A percentile compares a stretch with the other conserved stretches of the same genome.
Conservation (phyloP, 768 basidiomycete genomes). For the Suillus subluteus region DNA sequence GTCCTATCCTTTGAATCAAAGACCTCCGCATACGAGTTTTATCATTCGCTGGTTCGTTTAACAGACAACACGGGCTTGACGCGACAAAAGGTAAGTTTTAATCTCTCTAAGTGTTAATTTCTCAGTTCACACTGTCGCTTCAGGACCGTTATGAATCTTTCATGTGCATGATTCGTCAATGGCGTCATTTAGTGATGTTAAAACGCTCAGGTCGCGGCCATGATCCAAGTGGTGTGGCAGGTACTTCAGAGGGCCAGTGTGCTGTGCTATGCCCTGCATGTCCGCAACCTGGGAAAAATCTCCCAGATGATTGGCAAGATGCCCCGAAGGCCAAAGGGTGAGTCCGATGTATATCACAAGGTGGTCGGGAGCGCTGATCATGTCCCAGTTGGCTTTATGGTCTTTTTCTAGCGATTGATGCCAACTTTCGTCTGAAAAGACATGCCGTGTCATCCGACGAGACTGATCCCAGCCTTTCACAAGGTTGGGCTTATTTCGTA, state of each 20-base stretch:
- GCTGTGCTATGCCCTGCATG: slow-evolving; percentile 20
- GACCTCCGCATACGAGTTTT: slow-evolving; percentile 37
- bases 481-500: slow-evolving; percentile 34
- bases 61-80: slow-evolving; percentile 36
- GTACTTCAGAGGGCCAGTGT: slow-evolving; percentile 10
- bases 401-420: slow-evolving; percentile 34
- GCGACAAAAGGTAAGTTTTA: slow-evolving; percentile 14
- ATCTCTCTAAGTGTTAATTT: too few species aligned
- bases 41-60: slow-evolving; percentile 24
- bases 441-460: slow-evolving; percentile 28
- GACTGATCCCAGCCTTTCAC: slow-evolving; percentile 28
- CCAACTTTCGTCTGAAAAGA: slow-evolving; percentile 37
- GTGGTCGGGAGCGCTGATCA: not conserved
- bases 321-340: slow-evolving; percentile 4
- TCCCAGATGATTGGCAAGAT: slow-evolving; percentile 7
- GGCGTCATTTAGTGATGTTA: slow-evolving; percentile 16
- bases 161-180: slow-evolving; percentile 15
- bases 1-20: slow-evolving; percentile 37
- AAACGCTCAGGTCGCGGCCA: slow-evolving; percentile 20
- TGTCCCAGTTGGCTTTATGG: slow-evolving; percentile 31
- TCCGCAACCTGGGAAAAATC: slow-evolving; percentile 17
- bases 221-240: not conserved
- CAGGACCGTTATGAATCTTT: slow-evolving; percentile 22
- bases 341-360: not conserved
- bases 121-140: not conserved